Base-by-base conservation (phyloP, 441 rosid species). In the Gossypium schwendimanii region DNA sequence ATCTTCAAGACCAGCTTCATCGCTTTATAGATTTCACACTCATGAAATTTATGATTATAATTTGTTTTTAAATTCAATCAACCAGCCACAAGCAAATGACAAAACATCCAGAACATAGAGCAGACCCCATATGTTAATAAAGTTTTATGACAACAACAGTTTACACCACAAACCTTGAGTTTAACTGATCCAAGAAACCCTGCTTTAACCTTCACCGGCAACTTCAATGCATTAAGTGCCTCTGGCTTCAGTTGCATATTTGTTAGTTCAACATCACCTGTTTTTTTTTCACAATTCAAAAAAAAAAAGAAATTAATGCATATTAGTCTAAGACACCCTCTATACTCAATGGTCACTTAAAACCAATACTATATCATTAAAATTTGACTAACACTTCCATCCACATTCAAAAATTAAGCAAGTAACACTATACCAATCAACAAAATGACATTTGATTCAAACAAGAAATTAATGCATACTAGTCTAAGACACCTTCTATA, bases 141-240 rank as follows among this genome's bases (percentile, higher is more conserved):
- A 63, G 17, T 17, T 63, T 63, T 17, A n/a, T 36, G 67, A 63
- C 33, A 64, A 45, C 69, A 21, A 45, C n/a, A 64, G 45, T 52
- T 20, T 28, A 52, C 26, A 52, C 49, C 60, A 69, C 90, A 73
- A 70, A 89, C 95, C 95, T 88, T 88, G 72, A 95, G 96, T 82
- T 87, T 95, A 60, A 93, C 97, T 1, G 98, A 93, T 79, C 99
- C 99, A 81, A 95, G 99, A 83, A 95, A 95, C 65, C 99, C 99
- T 39, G 97, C 98, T 84, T 95, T 95, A 75, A 95, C 99, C 85
- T 81, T 90, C 73, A 95, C 93, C 26, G 99, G 99, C 84, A 95
- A 85, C 74, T 95, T 92, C 74, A 95, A 81, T 21, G 95, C 97
- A 80, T 93, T 95, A 26, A 95, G 97, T 33, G 98, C 98, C 87